Conservation (phyloP, 257 asterid species). For the Gardenia jasminoides region DNA sequence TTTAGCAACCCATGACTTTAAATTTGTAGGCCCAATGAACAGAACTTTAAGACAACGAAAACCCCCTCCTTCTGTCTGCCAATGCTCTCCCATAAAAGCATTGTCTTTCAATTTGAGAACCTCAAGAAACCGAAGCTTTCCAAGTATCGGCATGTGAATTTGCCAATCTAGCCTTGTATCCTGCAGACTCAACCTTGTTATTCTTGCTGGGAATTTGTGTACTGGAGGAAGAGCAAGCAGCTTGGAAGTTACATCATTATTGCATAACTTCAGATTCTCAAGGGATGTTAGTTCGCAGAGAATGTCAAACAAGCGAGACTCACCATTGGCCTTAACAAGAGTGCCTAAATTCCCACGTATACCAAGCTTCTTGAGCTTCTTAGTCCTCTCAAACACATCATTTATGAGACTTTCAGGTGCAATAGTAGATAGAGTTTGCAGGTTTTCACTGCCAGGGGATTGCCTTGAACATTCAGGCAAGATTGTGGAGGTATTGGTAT, state of each 20-base stretch:
- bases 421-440: conserved; percentile 56
- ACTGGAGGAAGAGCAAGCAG: conserved; percentile 13
- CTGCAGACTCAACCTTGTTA: conserved; percentile 19
- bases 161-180: conserved; percentile 22
- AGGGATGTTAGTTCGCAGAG: conserved; percentile 38
- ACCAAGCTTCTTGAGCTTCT: conserved; percentile 43
- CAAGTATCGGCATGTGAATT: conserved; percentile 19
- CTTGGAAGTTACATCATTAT: conserved; percentile 26
- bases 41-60: conserved; percentile 16
- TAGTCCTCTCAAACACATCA: conserved; percentile 43
- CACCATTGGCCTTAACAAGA: conserved; percentile 34
- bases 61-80: conserved; percentile 21
- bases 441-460: conserved; percentile 22
- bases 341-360: conserved; percentile 41
- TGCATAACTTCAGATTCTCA: conserved; percentile 43
- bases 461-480: conserved; percentile 23
- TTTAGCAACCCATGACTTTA: conserved; percentile 23
- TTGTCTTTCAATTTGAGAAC: too few species aligned
- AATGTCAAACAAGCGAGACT: conserved; percentile 34
- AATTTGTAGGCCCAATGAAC: conserved; percentile 17
- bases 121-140: conserved; percentile 7
- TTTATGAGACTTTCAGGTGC: conserved; percentile 58
- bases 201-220: conserved; percentile 17
- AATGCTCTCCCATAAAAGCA: conserved; percentile 11
- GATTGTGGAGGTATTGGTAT: conserved; percentile 14